Evolutionary conservation across 2,329 filamentous ascomycete species (phyloP), one percentile per base, ranked within the genome.

Genomic region (Penicillium sp.): DNA sequence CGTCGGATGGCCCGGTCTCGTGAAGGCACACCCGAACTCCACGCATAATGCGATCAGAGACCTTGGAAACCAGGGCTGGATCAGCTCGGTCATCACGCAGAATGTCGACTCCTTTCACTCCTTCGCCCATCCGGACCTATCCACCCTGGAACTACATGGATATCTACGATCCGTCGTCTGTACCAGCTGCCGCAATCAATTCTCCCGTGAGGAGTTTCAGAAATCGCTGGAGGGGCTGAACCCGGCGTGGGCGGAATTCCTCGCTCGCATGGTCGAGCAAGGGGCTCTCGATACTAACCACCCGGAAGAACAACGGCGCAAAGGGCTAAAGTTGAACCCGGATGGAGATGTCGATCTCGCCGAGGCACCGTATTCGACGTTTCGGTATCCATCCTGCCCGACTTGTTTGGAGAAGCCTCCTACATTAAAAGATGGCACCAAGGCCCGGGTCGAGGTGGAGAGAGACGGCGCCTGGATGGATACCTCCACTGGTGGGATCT

Each of bases 71-170:
- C 77, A 94, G 61, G 92, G 92, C 2, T 75, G 92, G 46, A 79
- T 97, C 37, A 83, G 82, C 53, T 85, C 79, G 49, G 90, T 97
- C 55, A 86, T 99, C 63, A 97, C 94, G 36, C 94, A 99, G 71
- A 97, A 97, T 69, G 94, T 99, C 48, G 94, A 99, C 75, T 96
- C 92, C 2, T 96, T 99, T 71, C 94, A 99, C 73, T 80, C 83
- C 2, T 77, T 77, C 55, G 89, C 91, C 1, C 92, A 97, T 72
- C 90, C 92, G 0, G 70, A 79, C 9, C 75, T 92, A 39, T 82
- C 85, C 5, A 94, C 90, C 9, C 78, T 95, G 42, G 93, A 97
- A 74, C 81, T 99, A 46, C 94, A 99, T 72, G 94, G 94, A 62
- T 96, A 94, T 73, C 81, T 99, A 45, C 84, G 92, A 60, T 85